Evolutionary conservation across 2,329 filamentous ascomycete genomes (phyloP).

Genomic region (Penicillium sp.): DNA sequence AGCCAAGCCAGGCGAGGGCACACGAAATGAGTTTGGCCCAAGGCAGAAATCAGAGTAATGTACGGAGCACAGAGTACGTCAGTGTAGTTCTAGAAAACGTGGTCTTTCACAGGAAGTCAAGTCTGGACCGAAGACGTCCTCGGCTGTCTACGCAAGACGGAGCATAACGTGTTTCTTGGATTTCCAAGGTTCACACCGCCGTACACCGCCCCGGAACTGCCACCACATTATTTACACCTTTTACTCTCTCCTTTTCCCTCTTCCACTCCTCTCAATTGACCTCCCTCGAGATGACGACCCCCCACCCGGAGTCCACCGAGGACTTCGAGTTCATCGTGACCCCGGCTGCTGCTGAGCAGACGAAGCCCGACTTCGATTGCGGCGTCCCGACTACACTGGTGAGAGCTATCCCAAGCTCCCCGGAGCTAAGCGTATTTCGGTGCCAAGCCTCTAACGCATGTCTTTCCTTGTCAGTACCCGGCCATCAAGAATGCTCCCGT

Average conservation of each 20-base stretch:
- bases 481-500: constrained; percentile 92
- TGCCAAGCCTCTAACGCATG: constrained; percentile 5
- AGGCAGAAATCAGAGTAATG: neutral
- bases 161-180: neutral
- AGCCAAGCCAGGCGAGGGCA: constrained; percentile 15
- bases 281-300: constrained; percentile 36
- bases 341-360: constrained; percentile 52
- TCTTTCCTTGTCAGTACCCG: constrained; percentile 58
- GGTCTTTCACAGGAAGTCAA: neutral
- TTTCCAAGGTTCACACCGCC: constrained; percentile 16
- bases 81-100: neutral
- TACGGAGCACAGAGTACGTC: neutral
- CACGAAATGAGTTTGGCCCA: constrained; percentile 6
- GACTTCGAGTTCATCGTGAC: constrained; percentile 56
- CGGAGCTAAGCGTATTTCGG: neutral
- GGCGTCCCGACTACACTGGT: constrained; percentile 60
- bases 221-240: constrained; percentile 20
- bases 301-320: constrained; percentile 44
- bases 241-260: constrained; percentile 19
- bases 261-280: constrained; percentile 24
- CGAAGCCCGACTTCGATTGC: constrained; percentile 51
- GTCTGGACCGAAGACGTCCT: neutral
- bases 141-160: neutral
- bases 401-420: constrained; percentile 29
- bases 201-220: constrained; percentile 22